phyloP scores from a whole-genome alignment of 805 yeast genomes.

The Schizosaccharomyces cryophilus region DNA sequence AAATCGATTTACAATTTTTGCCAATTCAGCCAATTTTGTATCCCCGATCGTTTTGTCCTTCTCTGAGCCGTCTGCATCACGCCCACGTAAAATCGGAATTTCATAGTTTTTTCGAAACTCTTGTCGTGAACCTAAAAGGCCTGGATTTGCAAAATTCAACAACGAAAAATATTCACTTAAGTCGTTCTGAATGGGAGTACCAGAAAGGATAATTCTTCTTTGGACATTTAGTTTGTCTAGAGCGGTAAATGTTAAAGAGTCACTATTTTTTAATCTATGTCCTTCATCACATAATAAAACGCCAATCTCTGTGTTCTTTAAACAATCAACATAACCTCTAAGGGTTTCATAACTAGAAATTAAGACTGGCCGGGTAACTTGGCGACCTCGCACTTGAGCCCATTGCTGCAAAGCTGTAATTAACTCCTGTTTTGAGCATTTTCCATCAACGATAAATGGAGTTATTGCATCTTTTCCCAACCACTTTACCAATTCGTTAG shows the following conservation, averaged over 20 bases:
- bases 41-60: constrained; percentile 49
- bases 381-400: constrained; percentile 72
- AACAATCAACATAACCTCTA: constrained; percentile 54
- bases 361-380: constrained; percentile 74
- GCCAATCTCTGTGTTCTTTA: constrained; percentile 62
- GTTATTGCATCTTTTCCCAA: constrained; percentile 73
- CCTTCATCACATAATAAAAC: constrained; percentile 71
- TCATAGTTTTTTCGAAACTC: constrained; percentile 78
- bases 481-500: constrained; percentile 88
- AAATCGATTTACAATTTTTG: constrained; percentile 58
- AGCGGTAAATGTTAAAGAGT: constrained; percentile 72
- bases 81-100: constrained; percentile 48
- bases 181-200: constrained; percentile 89
- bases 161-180: constrained; percentile 79
- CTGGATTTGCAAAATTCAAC: constrained; percentile 82
- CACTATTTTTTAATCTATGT: constrained; percentile 66
- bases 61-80: constrained; percentile 78
- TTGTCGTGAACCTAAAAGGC: constrained; percentile 55
- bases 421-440: constrained; percentile 29
- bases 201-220: constrained; percentile 75
- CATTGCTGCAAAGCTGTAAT: constrained; percentile 47
- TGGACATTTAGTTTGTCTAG: constrained; percentile 61
- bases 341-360: constrained; percentile 87
- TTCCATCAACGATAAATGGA: constrained; percentile 83
- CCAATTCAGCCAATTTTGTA: constrained; percentile 39